Evolutionary conservation across 2,329 filamentous ascomycete species (phyloP), one percentile per base, ranked within the genome.

Genomic region (Neonectria sp.): DNA sequence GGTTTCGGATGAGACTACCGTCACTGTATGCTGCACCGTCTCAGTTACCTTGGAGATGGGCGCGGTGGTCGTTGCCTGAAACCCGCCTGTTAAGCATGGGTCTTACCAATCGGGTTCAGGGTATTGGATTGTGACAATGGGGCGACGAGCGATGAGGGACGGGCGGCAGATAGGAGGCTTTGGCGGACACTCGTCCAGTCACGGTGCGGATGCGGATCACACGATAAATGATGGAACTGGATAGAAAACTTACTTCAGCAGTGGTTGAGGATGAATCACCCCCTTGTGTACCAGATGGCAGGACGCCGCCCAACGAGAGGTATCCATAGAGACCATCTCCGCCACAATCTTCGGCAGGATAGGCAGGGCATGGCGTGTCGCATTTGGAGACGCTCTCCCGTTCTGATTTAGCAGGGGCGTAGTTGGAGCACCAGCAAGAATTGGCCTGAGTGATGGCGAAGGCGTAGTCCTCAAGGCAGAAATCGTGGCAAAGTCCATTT

Each of bases 341-440:
- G 67, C 93, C 93, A 75, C 93, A 95, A 12, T 83, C 80, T 69
- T 95, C 92, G 1, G 59, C 37, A 0, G 88, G 88, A 76, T 87
- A 95, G n/a, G 92, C 93, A 9, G 92, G 92, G 73, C 93, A 95
- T 17, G 80, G 57, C 0, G 78, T 78, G 70, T 85, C 80, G 80
- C 93, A 95, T 25, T 86, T 73, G 37, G 69, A 71, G 2, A 80
- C 78, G 25, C 81, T 75, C 57, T 85, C 81, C 61, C 83, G 78
- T 35, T 77, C 78, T 24, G 75, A 76, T 35, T 81, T 70, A 56
- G 83, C 82, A 9, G 93, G 93, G 2, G 85, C 85, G 74, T 90
- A 90, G 77, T 94, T 87, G 43, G 91, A 91, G 78, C 93, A 95
- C 92, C 92, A 95, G 77, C 93, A 95, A 58, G 85, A 79, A 35